phyloP scores from a whole-genome alignment of 306 rosid species.

The Begonia peltatifolia region DNA sequence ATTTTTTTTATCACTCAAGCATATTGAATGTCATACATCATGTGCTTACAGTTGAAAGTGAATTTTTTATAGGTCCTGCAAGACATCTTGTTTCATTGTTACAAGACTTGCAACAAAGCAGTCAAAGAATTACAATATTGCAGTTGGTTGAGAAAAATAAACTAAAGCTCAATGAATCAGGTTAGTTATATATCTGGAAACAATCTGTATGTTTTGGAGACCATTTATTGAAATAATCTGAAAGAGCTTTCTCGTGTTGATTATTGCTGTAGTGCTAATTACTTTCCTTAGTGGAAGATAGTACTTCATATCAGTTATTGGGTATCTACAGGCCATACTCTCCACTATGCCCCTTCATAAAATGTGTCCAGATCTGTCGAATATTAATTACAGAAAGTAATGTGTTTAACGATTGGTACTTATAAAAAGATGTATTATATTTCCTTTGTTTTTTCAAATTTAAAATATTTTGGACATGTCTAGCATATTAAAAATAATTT shows the following conservation, averaged over 20 bases:
- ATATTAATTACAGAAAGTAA: too few species aligned
- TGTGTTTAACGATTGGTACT: too few species aligned
- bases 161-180: slow-evolving; percentile 58
- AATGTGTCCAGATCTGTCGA: too few species aligned
- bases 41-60: background rate
- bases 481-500: too few species aligned
- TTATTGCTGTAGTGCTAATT: background rate
- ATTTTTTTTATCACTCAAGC: background rate
- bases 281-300: background rate
- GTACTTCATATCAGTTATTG: background rate
- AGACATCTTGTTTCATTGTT: slow-evolving; percentile 56
- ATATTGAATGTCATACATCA: background rate
- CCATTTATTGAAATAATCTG: too few species aligned
- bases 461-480: too few species aligned
- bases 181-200: slow-evolving; percentile 22
- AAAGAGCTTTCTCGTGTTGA: too few species aligned
- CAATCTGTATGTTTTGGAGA: background rate
- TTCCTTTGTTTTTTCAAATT: too few species aligned
- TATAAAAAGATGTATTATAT: too few species aligned
- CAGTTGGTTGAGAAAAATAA: slow-evolving; percentile 75
- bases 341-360: too few species aligned
- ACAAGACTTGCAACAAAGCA: slow-evolving; percentile 57
- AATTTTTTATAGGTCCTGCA: slow-evolving; percentile 54
- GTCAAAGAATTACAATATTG: slow-evolving; percentile 72
- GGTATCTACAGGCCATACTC: background rate